phyloP scores from a whole-genome alignment of 441 rosid genomes.

The Melastoma candidum region DNA sequence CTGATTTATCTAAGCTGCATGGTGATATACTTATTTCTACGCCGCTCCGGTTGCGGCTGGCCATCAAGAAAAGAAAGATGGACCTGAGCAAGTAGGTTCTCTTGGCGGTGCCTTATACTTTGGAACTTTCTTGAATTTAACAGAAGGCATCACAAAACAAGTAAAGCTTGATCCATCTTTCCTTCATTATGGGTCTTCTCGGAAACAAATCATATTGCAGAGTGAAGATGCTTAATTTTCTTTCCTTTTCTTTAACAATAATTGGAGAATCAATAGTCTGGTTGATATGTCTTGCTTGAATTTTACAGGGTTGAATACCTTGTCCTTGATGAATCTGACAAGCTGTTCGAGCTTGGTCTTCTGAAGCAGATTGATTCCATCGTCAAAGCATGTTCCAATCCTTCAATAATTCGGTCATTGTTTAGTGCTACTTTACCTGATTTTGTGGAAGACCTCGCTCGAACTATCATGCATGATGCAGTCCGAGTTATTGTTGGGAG shows the following conservation, averaged over 20 bases:
- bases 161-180: too few relatives aligned
- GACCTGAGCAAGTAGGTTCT: slow-evolving; percentile 72
- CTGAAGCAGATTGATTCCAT: slow-evolving; percentile 81
- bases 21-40: slow-evolving; percentile 86
- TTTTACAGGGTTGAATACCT: slow-evolving; percentile 78
- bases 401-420: slow-evolving; percentile 67
- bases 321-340: slow-evolving; percentile 94
- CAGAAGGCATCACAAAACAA: too few relatives aligned
- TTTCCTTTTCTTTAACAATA: too few relatives aligned
- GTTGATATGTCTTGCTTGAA: slow-evolving; percentile 1
- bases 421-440: slow-evolving; percentile 98
- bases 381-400: slow-evolving; percentile 91
- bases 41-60: slow-evolving; percentile 60
- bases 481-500: slow-evolving; percentile 84
- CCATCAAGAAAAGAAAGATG: slow-evolving; percentile 56
- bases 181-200: too few relatives aligned
- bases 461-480: slow-evolving; percentile 95
- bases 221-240: too few relatives aligned
- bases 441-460: slow-evolving; percentile 88
- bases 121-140: too few relatives aligned
- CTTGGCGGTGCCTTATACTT: background rate
- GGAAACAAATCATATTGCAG: too few relatives aligned
- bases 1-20: slow-evolving; percentile 51
- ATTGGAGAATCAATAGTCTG: too few relatives aligned
- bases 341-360: slow-evolving; percentile 82